Conservation (phyloP, 139 green algal genomes). For the Astrephomene gubernaculifera region DNA sequence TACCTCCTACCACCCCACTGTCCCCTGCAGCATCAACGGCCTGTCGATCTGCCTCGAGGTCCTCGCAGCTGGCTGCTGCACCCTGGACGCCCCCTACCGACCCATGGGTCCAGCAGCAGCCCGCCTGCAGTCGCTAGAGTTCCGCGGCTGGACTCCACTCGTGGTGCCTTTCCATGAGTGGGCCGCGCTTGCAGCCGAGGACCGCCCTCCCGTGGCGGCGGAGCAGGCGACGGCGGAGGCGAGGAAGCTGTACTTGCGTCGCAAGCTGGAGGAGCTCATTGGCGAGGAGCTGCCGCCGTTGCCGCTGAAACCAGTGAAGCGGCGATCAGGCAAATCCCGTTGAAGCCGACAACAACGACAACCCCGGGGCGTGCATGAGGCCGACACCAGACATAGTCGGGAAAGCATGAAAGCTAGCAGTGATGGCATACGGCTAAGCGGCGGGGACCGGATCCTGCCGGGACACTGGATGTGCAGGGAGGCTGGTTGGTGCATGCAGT, state of each 20-base stretch:
- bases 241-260: conserved; percentile 5
- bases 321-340: too few relatives aligned
- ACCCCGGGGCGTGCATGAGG: too few relatives aligned
- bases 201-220: neutral
- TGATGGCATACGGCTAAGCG: too few relatives aligned
- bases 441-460: too few relatives aligned
- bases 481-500: too few relatives aligned
- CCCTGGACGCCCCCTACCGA: conserved; percentile 11
- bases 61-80: conserved; percentile 23
- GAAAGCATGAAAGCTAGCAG: too few relatives aligned
- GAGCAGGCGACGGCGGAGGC: neutral
- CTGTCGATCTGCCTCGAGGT: conserved; percentile 36
- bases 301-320: neutral
- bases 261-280: conserved; percentile 35
- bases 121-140: conserved; percentile 28
- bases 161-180: conserved; percentile 40
- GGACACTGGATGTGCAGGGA: too few relatives aligned
- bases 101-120: conserved; percentile 9
- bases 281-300: conserved; percentile 30
- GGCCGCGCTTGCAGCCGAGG: conserved; percentile 17
- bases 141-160: conserved; percentile 36
- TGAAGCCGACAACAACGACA: too few relatives aligned
- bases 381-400: too few relatives aligned
- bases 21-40: conserved; percentile 35
- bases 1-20: neutral